Percentiles rank a stretch among this genome's conserved stretches.
Evolutionary conservation across 352 stramenopile species (phyloP).

Genomic region (Phytophthora agathidicida): DNA sequence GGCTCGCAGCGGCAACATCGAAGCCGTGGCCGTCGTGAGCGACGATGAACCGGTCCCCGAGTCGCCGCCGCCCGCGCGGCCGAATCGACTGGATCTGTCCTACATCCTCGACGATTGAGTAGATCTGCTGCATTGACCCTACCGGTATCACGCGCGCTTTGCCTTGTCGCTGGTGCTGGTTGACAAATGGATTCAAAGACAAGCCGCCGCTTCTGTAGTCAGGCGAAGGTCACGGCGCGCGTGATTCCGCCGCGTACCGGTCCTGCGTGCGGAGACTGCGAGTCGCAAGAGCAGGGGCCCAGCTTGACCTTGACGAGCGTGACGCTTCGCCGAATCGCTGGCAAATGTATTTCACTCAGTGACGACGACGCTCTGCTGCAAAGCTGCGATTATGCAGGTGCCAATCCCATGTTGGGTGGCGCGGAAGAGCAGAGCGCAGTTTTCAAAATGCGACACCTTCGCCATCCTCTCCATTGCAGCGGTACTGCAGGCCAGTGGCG

Average conservation of each 20-base stretch:
- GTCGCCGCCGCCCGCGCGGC: background rate
- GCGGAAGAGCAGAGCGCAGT: no score
- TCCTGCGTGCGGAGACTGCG: no score
- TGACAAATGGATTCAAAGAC: no score
- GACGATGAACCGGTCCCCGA: slow-evolving; percentile 7
- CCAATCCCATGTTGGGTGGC: no score
- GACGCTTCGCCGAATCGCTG: slow-evolving; percentile 1
- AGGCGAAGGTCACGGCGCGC: no score
- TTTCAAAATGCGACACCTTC: slow-evolving; percentile 19
- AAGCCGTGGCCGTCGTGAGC: slow-evolving; percentile 1
- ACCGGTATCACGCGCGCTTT: no score
- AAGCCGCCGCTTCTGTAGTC: no score
- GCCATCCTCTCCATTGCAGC: no score
- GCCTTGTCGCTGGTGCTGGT: no score
- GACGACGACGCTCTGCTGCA: slow-evolving; percentile 1
- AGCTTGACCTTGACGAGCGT: background rate
- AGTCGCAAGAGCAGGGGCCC: no score
- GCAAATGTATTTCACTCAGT: slow-evolving; percentile 19
- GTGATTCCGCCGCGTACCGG: no score
- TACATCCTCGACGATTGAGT: slow-evolving; percentile 14
- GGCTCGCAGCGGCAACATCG: background rate
- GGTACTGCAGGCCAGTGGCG: background rate
- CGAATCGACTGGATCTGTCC: slow-evolving; percentile 7
- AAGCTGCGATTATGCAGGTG: background rate
- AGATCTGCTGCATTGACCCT: background rate